Evolutionary conservation across 495 filamentous ascomycete genomes (phyloP).

Genomic region (Baudoinia panamericana): DNA sequence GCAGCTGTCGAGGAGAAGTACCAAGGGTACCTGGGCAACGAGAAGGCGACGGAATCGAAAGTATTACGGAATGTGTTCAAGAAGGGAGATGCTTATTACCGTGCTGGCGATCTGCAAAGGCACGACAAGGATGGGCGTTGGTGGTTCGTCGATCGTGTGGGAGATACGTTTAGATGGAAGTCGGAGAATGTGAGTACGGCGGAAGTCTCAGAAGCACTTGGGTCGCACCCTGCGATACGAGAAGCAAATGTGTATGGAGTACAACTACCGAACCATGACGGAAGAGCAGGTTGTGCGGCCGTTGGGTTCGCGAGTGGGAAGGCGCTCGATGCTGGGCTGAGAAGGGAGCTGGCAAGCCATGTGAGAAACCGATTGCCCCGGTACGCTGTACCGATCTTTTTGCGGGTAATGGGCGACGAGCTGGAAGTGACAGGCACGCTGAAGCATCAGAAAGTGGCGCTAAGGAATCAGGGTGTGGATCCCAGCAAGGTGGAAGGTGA

Average conservation of each 20-base stretch:
- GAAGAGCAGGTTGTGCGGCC: slow-evolving; percentile 32
- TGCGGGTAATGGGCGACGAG: slow-evolving; percentile 13
- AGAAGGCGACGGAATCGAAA: slow-evolving; percentile 53
- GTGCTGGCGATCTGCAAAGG: slow-evolving; percentile 59
- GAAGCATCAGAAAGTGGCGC: slow-evolving; percentile 22
- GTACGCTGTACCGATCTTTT: slow-evolving; percentile 22
- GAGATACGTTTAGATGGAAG: slow-evolving; percentile 78
- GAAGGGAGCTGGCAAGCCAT: slow-evolving; percentile 10
- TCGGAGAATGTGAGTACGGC: slow-evolving; percentile 71
- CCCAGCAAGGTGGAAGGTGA: slow-evolving; percentile 17
- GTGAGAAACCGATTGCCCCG: slow-evolving; percentile 13
- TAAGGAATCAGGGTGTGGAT: slow-evolving; percentile 21
- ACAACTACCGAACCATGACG: slow-evolving; percentile 41
- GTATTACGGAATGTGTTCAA: slow-evolving; percentile 56
- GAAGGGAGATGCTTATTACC: slow-evolving; percentile 64
- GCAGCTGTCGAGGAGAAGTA: slow-evolving; percentile 49
- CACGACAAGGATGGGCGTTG: slow-evolving; percentile 54
- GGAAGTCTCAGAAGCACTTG: slow-evolving; percentile 58
- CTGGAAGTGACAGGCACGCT: slow-evolving; percentile 23
- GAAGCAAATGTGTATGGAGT: slow-evolving; percentile 79
- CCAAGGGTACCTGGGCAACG: slow-evolving; percentile 55
- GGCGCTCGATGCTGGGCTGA: slow-evolving; percentile 2
- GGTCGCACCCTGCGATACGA: slow-evolving; percentile 48
- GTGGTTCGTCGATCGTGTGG: slow-evolving; percentile 64
- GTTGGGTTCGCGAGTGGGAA: slow-evolving; percentile 13